A percentile compares a stretch with the other conserved stretches of the same genome.
Conservation (phyloP, 2,329 filamentous ascomycete species). For the Didymella pinodella region DNA sequence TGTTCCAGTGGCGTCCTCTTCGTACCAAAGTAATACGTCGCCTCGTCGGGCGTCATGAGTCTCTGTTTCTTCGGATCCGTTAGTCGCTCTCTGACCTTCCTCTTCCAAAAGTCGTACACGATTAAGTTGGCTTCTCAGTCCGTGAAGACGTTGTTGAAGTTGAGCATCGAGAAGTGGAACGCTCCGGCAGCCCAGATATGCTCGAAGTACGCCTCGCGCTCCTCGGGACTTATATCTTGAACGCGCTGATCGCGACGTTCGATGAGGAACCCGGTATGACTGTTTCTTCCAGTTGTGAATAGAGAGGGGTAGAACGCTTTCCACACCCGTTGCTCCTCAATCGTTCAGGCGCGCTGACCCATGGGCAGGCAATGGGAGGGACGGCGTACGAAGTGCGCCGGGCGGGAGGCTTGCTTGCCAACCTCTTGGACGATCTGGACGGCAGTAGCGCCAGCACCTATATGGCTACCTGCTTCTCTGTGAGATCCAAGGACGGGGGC, state of each 20-base stretch:
- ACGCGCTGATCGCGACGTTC: slow-evolving; percentile 13
- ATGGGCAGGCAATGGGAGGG: slow-evolving; percentile 40
- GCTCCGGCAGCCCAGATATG: slow-evolving; percentile 48
- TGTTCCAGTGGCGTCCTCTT: slow-evolving; percentile 51
- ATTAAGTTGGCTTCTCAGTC: slow-evolving; percentile 51
- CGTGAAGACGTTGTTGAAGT: slow-evolving; percentile 46
- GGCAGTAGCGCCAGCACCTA: slow-evolving; percentile 40
- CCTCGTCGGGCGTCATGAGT: slow-evolving; percentile 51
- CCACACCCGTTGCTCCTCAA: slow-evolving; percentile 30
- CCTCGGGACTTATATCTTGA: slow-evolving; percentile 26
- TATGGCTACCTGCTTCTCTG: slow-evolving; percentile 36
- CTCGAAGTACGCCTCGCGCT: slow-evolving; percentile 30
- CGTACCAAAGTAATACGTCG: slow-evolving; percentile 53
- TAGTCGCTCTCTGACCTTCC: slow-evolving; percentile 49
- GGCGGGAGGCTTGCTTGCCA: slow-evolving; percentile 29
- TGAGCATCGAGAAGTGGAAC: slow-evolving; percentile 48
- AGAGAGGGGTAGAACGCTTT: slow-evolving; percentile 40
- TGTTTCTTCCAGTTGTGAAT: slow-evolving; percentile 24
- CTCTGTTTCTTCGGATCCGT: slow-evolving; percentile 51
- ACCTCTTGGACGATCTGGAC: slow-evolving; percentile 42
- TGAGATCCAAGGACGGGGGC: slow-evolving; percentile 48
- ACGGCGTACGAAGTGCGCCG: slow-evolving; percentile 33
- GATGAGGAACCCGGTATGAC: slow-evolving; percentile 30
- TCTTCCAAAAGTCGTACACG: slow-evolving; percentile 59
- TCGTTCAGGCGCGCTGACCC: slow-evolving; percentile 30